Conservation (phyloP, 2,329 filamentous ascomycete genomes). For the Trichoderma sp. region DNA sequence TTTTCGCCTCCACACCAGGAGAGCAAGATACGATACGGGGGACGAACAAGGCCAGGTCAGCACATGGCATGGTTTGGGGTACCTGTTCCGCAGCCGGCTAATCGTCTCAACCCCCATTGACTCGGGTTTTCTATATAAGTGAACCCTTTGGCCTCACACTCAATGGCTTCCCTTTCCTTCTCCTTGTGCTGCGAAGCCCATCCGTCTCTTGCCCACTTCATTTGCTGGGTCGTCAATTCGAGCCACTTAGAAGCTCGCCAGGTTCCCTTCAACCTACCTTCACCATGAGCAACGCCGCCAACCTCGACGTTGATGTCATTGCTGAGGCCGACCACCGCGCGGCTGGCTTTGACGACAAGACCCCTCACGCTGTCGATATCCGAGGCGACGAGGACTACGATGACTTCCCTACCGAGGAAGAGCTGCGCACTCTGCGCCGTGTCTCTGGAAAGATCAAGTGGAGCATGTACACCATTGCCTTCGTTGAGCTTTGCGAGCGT, state of each 20-base stretch:
- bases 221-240: constrained; percentile 3
- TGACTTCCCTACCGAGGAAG: constrained; percentile 60
- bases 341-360: constrained; percentile 27
- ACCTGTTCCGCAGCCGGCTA: neutral
- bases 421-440: constrained; percentile 60
- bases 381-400: constrained; percentile 34
- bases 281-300: constrained; percentile 39
- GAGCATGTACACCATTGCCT: constrained; percentile 68
- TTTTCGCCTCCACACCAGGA: constrained; percentile 5
- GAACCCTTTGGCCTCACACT: neutral
- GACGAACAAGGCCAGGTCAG: neutral
- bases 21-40: neutral
- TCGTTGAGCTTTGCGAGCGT: constrained; percentile 74
- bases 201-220: neutral
- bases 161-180: neutral
- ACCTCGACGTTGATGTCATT: constrained; percentile 42
- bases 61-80: constrained; percentile 1
- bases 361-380: constrained; percentile 26
- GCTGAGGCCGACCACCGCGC: constrained; percentile 35
- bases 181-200: constrained; percentile 22
- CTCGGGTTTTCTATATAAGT: constrained; percentile 17
- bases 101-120: neutral
- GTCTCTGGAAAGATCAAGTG: constrained; percentile 66
- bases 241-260: neutral
- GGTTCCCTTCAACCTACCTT: neutral